A percentile compares a stretch with the other conserved stretches of the same genome.
phyloP scores from a whole-genome alignment of 106 monocot species.

The Chionographis japonica region DNA sequence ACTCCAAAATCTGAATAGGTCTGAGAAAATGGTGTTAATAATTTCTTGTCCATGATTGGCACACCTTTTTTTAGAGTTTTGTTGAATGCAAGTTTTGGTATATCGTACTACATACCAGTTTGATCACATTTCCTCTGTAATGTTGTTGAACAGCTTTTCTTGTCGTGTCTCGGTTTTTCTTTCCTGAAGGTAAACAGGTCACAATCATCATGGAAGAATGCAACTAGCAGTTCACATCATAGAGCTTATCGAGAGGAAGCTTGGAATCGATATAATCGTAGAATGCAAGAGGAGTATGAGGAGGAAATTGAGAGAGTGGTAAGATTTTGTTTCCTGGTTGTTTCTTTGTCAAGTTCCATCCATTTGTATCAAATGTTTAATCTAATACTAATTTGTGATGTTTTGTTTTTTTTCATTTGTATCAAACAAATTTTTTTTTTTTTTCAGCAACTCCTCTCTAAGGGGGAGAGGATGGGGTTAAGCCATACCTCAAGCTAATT shows the following conservation, averaged over 20 bases:
- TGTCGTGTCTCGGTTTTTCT: not conserved
- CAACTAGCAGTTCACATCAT: constrained; percentile 21
- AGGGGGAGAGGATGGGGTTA: too few species aligned
- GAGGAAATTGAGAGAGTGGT: constrained; percentile 90
- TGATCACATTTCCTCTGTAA: not conserved
- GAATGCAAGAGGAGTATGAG: constrained; percentile 70
- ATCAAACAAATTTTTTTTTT: not conserved
- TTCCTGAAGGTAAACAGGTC: constrained; percentile 36
- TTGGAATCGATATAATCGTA: constrained; percentile 68
- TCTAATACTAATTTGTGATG: not conserved
- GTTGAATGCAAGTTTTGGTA: too few species aligned
- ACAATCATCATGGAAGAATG: constrained; percentile 32
- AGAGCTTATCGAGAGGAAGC: constrained; percentile 63
- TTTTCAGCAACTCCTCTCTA: too few species aligned
- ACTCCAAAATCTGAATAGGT: too few species aligned
- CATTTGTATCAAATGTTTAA: not conserved
- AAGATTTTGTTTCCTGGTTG: not conserved
- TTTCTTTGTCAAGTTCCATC: constrained; percentile 3
- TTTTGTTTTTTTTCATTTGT: not conserved
- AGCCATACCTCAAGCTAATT: too few species aligned
- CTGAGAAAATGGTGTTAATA: too few species aligned
- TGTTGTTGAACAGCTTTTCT: not conserved
- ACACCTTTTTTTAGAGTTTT: too few species aligned
- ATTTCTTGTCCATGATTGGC: too few species aligned
- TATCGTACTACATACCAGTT: too few species aligned